phyloP scores from a whole-genome alignment of 202 grass and related monocot species.

The Carex arenaria region DNA sequence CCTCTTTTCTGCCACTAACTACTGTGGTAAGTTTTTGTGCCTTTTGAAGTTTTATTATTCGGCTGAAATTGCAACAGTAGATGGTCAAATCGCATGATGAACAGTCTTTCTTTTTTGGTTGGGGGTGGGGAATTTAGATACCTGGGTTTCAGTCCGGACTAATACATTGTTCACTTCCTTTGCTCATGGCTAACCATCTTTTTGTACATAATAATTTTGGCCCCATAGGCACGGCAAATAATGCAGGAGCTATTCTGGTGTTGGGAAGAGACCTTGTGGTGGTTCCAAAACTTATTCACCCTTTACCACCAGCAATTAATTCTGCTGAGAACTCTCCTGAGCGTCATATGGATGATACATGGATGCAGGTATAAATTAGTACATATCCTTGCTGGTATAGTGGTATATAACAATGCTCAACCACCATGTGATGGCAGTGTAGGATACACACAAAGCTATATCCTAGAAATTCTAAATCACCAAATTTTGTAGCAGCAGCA shows the following conservation, averaged over 20 bases:
- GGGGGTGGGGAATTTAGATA: not conserved
- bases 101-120: not conserved
- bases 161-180: not conserved
- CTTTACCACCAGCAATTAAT: slow-evolving; percentile 79
- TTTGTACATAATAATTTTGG: not conserved
- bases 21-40: slow-evolving; percentile 57
- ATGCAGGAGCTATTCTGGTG: slow-evolving; percentile 95
- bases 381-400: not conserved
- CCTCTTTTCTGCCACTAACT: slow-evolving; percentile 98
- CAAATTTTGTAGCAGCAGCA: not conserved
- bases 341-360: slow-evolving; percentile 76
- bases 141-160: not conserved
- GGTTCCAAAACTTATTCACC: slow-evolving; percentile 98
- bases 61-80: not conserved
- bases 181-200: not conserved
- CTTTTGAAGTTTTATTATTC: not conserved
- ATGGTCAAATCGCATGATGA: not conserved
- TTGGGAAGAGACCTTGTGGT: slow-evolving; percentile 96
- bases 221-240: slow-evolving; percentile 79
- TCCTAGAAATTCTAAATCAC: not conserved
- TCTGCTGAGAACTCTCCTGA: slow-evolving; percentile 76
- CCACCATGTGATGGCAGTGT: not conserved
- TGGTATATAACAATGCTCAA: not conserved
- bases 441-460: not conserved
- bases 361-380: slow-evolving; percentile 78